Evolutionary conservation across 2,329 filamentous ascomycete genomes (phyloP).

Genomic region (Sclerotinia minor): DNA sequence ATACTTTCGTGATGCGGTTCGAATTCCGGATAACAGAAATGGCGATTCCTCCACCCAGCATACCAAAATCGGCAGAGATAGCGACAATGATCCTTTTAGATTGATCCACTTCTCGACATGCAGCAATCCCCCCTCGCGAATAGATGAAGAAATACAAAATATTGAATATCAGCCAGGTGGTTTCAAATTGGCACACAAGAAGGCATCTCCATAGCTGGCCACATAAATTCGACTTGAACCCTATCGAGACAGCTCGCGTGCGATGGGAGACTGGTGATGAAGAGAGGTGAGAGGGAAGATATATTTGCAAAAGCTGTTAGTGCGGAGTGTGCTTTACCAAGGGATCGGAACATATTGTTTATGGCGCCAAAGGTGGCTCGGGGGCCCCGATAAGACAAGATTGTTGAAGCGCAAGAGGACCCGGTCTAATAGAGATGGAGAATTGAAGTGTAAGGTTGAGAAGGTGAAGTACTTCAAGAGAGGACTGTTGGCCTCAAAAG

Average conservation of each 20-base stretch:
- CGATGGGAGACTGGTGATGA: conserved; percentile 2
- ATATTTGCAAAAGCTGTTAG: neutral
- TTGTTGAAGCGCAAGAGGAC: neutral
- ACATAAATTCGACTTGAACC: conserved; percentile 17
- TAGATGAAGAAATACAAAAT: conserved; percentile 26
- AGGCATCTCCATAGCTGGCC: conserved; percentile 28
- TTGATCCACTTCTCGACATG: conserved; percentile 16
- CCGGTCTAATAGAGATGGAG: too few species aligned
- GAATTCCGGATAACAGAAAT: neutral
- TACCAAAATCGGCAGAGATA: neutral
- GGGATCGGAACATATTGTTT: too few species aligned
- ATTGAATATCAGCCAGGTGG: conserved; percentile 27
- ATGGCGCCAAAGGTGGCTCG: neutral
- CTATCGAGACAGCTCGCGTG: conserved; percentile 5
- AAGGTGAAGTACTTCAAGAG: too few species aligned
- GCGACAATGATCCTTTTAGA: conserved; percentile 21
- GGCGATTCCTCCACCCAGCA: conserved; percentile 19
- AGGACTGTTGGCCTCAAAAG: too few species aligned
- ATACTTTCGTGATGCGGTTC: neutral
- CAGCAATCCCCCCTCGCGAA: conserved; percentile 22
- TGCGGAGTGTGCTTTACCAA: neutral
- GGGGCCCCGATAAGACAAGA: too few species aligned
- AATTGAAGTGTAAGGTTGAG: neutral
- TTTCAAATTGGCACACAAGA: conserved; percentile 11
- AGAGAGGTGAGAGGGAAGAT: neutral